phyloP scores from a whole-genome alignment of 202 grass and related monocot species.

The Elaeis oleifera region DNA sequence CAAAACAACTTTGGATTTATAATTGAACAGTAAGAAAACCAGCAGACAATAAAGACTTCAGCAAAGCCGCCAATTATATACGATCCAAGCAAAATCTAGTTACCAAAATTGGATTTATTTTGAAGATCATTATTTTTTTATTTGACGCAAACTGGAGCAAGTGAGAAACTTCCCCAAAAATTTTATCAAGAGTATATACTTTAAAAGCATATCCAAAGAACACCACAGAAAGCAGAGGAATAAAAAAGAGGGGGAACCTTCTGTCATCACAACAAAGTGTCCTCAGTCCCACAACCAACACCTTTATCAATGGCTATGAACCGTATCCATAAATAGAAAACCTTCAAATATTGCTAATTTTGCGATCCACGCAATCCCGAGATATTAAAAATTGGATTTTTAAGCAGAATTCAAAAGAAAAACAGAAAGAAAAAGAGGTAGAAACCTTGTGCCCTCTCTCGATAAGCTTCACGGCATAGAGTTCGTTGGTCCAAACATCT shows the following conservation, averaged over 20 bases:
- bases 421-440: slow-evolving; percentile 1
- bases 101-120: too few relatives aligned
- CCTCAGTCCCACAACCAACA: background rate
- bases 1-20: background rate
- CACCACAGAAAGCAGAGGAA: too few relatives aligned
- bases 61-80: background rate
- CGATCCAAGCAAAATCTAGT: too few relatives aligned
- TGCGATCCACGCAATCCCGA: slow-evolving; percentile 1
- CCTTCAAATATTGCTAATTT: background rate
- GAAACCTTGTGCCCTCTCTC: slow-evolving; percentile 89
- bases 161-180: too few relatives aligned
- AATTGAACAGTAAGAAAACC: background rate
- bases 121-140: too few relatives aligned
- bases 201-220: too few relatives aligned
- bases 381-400: slow-evolving; percentile 8
- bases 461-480: slow-evolving; percentile 82
- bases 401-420: slow-evolving; percentile 1
- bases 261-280: too few relatives aligned
- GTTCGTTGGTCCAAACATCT: slow-evolving; percentile 71
- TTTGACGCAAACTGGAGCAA: too few relatives aligned
- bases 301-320: background rate
- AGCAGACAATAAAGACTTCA: background rate
- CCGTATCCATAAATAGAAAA: slow-evolving; percentile 5
- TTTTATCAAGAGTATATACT: too few relatives aligned
- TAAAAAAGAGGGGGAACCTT: too few relatives aligned